A percentile compares a stretch with the other conserved stretches of the same genome.
Conservation (phyloP, 345 rosid genomes). For the Camelina sativa region DNA sequence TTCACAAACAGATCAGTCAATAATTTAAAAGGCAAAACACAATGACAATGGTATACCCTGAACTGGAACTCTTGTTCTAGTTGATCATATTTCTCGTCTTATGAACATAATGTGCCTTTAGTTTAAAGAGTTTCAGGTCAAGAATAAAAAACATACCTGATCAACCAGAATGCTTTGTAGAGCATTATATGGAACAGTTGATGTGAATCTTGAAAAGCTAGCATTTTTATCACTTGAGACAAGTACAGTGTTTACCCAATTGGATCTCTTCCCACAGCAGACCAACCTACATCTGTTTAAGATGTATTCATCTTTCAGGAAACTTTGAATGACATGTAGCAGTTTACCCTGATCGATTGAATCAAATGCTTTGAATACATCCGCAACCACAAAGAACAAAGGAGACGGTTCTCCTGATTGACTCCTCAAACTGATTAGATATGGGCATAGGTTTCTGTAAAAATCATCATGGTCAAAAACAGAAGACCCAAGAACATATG, state of each 20-base stretch:
- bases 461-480: slow-evolving; percentile 87
- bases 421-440: slow-evolving; percentile 59
- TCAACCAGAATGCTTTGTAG: slow-evolving; percentile 54
- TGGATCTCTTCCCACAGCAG: slow-evolving; percentile 52
- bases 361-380: slow-evolving; percentile 89
- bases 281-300: slow-evolving; percentile 58
- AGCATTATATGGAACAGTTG: slow-evolving; percentile 51
- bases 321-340: slow-evolving; percentile 56
- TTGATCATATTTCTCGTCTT: neutral
- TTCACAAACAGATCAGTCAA: neutral
- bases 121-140: neutral
- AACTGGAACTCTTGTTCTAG: slow-evolving; percentile 1
- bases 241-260: slow-evolving; percentile 51
- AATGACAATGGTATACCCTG: neutral
- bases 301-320: slow-evolving; percentile 57
- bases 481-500: slow-evolving; percentile 71
- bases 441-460: slow-evolving; percentile 67
- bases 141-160: slow-evolving; percentile 53
- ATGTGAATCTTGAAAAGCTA: slow-evolving; percentile 44
- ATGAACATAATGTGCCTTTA: slow-evolving; percentile 2
- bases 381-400: slow-evolving; percentile 69
- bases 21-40: neutral
- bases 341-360: slow-evolving; percentile 73
- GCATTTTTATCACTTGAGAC: slow-evolving; percentile 38
- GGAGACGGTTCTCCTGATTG: slow-evolving; percentile 50